Evolutionary conservation across 805 yeast genomes (phyloP).

Genomic region (Nakazawaea holstii): DNA sequence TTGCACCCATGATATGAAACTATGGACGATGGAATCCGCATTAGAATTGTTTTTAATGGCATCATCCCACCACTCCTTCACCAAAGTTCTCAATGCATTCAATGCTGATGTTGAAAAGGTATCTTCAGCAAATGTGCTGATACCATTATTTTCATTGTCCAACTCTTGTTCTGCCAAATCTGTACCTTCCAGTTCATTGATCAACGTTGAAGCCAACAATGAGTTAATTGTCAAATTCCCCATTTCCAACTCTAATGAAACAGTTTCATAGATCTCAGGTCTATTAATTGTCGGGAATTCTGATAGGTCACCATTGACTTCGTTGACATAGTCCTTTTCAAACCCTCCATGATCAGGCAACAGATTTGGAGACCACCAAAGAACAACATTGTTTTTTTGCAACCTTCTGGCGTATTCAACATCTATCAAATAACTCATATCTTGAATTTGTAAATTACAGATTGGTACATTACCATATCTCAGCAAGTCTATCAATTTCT

Average conservation of each 20-base stretch:
- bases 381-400: conserved; percentile 54
- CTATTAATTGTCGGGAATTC: conserved; percentile 68
- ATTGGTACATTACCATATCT: conserved; percentile 77
- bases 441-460: conserved; percentile 70
- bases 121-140: conserved; percentile 63
- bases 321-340: conserved; percentile 50
- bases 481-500: conserved; percentile 59
- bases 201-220: conserved; percentile 72
- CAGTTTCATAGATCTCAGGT: conserved; percentile 76
- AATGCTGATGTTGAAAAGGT: conserved; percentile 77
- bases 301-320: conserved; percentile 42
- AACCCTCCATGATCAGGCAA: conserved; percentile 81
- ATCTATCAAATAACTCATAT: conserved; percentile 75
- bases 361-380: conserved; percentile 92
- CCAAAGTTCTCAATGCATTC: conserved; percentile 61
- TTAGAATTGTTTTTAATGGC: conserved; percentile 62
- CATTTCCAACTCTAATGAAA: conserved; percentile 71
- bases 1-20: conserved; percentile 83
- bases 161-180: conserved; percentile 50
- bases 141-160: conserved; percentile 4
- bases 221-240: conserved; percentile 83
- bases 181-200: conserved; percentile 86
- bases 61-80: conserved; percentile 91
- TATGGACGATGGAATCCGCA: conserved; percentile 81
- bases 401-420: conserved; percentile 80